A percentile compares a stretch with the other conserved stretches of the same genome.
These are phyloP conservation scores for Cytospora piceicola DNA, from an alignment of 2,329 filamentous ascomycete species.

Conservation along the genomic window DNA sequence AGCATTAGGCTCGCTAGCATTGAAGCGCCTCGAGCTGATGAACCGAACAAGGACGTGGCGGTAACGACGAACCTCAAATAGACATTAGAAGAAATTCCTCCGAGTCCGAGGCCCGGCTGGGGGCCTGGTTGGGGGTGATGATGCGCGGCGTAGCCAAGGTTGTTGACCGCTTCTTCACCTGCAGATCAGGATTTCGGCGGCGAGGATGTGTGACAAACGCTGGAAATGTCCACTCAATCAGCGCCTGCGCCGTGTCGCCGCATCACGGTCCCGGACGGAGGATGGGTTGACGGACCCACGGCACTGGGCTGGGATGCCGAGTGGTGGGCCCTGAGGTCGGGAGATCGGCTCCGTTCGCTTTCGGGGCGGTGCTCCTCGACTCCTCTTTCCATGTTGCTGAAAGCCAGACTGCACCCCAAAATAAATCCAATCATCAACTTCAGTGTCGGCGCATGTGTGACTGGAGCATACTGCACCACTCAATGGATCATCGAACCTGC, in stretches of 20 bases:
- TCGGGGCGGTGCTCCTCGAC: background rate
- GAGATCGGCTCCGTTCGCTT: background rate
- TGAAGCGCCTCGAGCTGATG: constrained; percentile 13
- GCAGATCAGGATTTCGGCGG: background rate
- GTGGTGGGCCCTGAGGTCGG: background rate
- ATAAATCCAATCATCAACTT: background rate
- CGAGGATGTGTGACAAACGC: background rate
- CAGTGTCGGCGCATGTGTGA: background rate
- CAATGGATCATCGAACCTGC: background rate
- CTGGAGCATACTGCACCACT: background rate
- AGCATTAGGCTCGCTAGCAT: constrained; percentile 12
- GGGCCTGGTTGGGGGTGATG: background rate
- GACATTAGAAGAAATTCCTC: constrained; percentile 1
- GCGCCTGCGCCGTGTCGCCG: background rate
- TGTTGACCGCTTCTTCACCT: constrained; percentile 11
- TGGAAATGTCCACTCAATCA: background rate
- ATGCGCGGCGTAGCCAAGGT: background rate
- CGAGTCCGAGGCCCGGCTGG: constrained; percentile 4
- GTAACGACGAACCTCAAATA: constrained; percentile 22
- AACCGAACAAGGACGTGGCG: constrained; percentile 3
- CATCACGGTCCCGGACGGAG: background rate
- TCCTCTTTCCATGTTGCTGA: no score
- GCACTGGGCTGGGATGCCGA: background rate
- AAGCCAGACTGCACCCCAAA: background rate
- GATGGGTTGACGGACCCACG: background rate